Evolutionary conservation across 305 asterid genomes (phyloP).

Genomic region (Fraxinus albicans): DNA sequence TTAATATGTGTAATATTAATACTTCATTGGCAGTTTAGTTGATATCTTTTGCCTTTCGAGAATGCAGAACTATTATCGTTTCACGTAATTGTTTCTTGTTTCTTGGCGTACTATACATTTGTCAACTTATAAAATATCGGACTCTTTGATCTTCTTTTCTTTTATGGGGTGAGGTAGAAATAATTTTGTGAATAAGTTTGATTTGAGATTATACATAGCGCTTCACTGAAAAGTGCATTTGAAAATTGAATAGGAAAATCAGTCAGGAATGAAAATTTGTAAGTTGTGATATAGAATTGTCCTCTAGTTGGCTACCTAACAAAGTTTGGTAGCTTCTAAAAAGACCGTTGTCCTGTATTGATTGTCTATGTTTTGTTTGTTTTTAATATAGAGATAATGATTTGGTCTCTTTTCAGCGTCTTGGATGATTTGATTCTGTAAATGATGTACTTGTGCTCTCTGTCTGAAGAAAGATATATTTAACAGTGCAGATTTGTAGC

Average conservation of each 20-base stretch:
- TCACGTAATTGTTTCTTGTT: slow-evolving; percentile 6
- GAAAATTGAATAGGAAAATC: slow-evolving; percentile 5
- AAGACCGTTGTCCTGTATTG: slow-evolving; percentile 25
- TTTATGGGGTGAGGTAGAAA: slow-evolving; percentile 6
- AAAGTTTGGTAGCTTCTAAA: slow-evolving; percentile 20
- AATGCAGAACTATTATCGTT: not conserved
- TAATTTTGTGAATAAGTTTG: not conserved
- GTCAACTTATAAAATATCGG: not conserved
- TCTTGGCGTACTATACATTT: slow-evolving; percentile 3
- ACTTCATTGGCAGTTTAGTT: not conserved
- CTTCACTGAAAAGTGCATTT: not conserved
- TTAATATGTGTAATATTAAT: not conserved
- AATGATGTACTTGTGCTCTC: slow-evolving; percentile 42
- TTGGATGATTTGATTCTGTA: slow-evolving; percentile 24
- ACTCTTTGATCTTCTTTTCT: not conserved
- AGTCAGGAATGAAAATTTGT: slow-evolving; percentile 13
- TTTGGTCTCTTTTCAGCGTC: slow-evolving; percentile 10
- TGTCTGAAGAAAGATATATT: slow-evolving; percentile 28
- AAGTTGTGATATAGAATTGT: slow-evolving; percentile 17
- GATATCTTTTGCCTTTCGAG: not conserved
- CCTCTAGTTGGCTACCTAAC: slow-evolving; percentile 22
- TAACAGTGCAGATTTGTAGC: slow-evolving; percentile 23
- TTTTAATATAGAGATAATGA: slow-evolving; percentile 37
- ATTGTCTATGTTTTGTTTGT: slow-evolving; percentile 31
- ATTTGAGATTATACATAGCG: not conserved